Base-by-base conservation (phyloP, 371 early-diverging fungal species). In the Mucor saturninus region DNA sequence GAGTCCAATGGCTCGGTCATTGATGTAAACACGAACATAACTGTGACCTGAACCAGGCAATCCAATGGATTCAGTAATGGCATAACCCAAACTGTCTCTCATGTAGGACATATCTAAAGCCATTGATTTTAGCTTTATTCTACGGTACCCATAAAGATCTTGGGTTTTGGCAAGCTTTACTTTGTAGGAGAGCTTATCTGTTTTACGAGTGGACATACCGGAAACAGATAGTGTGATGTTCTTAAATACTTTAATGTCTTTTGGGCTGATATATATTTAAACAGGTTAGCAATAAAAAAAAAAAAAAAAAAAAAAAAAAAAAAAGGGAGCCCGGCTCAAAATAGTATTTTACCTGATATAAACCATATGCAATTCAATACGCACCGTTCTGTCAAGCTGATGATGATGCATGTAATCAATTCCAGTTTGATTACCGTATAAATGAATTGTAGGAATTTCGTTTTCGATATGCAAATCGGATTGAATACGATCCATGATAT, bases 11-110 rank as follows among this genome's bases (percentile, higher is more conserved):
- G 68, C 67, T 31, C 71, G 54, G 32, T 74, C 62, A 21, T 79
- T 76, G 31, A 79, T 64, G 13, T 53, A 43, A 46, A 67, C 58
- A 63, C 74, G 15, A 31, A 80, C 68, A 49, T 74, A 84, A 5
- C 73, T 67, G 0, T 71, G 65, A 13, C 72, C 69, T n/a, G 78
- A 68, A 26, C 80, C 69, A 29, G 77, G 77, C 26, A 81, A 61
- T 11, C 83, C 83, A 4, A 77, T 52, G 0, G 80, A 71, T 54
- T 70, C 69, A 14, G 78, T 68, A 14, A 83, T 67, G 56, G 76
- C 77, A 35, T 81, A 75, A 26, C 73, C 74, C 29, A 84, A 28
- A 55, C 78, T 79, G 38, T 84, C 85, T 31, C 79, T 73, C 48
- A 84, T 75, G 60, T 73, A 80, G 2, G 80, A 72, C 0, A 78